Evolutionary conservation across 192 early-diverging fungal genomes (phyloP).

Genomic region (Chytriomyces confervae): DNA sequence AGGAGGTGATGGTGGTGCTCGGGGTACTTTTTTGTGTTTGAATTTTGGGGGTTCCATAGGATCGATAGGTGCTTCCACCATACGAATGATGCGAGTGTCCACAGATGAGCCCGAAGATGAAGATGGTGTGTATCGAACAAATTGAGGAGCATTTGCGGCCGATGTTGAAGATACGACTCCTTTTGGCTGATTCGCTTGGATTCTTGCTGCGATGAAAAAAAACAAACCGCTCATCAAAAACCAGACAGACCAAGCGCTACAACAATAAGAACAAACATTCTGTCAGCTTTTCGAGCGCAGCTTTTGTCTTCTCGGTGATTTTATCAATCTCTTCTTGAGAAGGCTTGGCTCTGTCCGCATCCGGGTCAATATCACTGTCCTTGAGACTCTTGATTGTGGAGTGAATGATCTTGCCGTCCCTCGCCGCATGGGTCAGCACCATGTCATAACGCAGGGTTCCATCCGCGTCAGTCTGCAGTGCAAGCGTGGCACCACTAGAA

Average conservation of each 20-base stretch:
- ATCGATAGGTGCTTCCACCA: constrained; percentile 94
- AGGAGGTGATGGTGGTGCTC: constrained; percentile 85
- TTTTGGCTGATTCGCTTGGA: constrained; percentile 68
- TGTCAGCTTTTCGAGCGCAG: constrained; percentile 85
- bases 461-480: constrained; percentile 86
- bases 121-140: constrained; percentile 90
- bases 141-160: constrained; percentile 70
- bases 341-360: constrained; percentile 77
- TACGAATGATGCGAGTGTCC: constrained; percentile 87
- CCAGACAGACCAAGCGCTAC: constrained; percentile 7
- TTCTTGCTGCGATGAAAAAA: constrained; percentile 55
- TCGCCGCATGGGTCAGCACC: constrained; percentile 80
- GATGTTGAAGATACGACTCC: constrained; percentile 18
- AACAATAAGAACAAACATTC: constrained; percentile 34
- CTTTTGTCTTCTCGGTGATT: constrained; percentile 86
- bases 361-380: constrained; percentile 59
- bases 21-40: constrained; percentile 89
- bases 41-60: constrained; percentile 96
- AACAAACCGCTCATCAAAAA: not conserved
- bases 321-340: constrained; percentile 76
- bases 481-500: constrained; percentile 64
- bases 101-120: constrained; percentile 71
- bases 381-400: constrained; percentile 81
- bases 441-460: constrained; percentile 92
- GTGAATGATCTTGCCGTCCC: constrained; percentile 69